phyloP scores from a whole-genome alignment of 2,329 filamentous ascomycete genomes.

The Beauveria brongniartii region DNA sequence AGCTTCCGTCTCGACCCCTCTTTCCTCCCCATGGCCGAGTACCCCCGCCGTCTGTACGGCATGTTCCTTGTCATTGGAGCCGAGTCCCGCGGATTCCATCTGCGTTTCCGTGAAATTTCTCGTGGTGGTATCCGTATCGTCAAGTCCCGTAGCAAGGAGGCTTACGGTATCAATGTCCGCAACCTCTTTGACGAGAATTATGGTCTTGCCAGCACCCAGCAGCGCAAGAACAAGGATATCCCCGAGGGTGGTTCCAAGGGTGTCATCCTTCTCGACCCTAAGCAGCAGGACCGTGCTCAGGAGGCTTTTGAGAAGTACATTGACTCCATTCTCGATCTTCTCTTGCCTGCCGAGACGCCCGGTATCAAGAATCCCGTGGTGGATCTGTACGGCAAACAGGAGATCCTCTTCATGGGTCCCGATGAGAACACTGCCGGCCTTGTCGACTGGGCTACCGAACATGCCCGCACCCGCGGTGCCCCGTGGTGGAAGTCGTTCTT shows the following conservation, averaged over 20 bases:
- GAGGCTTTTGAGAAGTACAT: constrained; percentile 99
- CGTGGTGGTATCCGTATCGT: constrained; percentile 97
- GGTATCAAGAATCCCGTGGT: constrained; percentile 99
- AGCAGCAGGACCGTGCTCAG: constrained; percentile 85
- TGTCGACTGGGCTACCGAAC: constrained; percentile 97
- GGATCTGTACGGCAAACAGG: constrained; percentile 86
- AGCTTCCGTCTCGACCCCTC: constrained; percentile 88
- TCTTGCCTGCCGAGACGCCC: constrained; percentile 80
- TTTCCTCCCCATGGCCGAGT: constrained; percentile 87
- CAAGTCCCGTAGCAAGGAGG: constrained; percentile 93
- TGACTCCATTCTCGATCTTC: constrained; percentile 91
- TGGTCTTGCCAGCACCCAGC: constrained; percentile 93
- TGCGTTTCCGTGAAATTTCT: constrained; percentile 94
- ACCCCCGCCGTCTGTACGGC: constrained; percentile 86
- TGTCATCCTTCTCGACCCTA: constrained; percentile 86
- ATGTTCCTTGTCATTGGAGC: constrained; percentile 99
- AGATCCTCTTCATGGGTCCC: constrained; percentile 97
- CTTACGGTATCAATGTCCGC: constrained; percentile 91
- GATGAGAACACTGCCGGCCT: constrained; percentile 98
- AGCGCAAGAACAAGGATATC: constrained; percentile 99
- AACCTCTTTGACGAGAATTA: constrained; percentile 99
- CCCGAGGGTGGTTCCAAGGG: constrained; percentile 97
- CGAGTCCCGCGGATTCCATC: constrained; percentile 93
- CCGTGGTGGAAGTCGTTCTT: constrained; percentile 99
- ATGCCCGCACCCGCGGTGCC: constrained; percentile 77